Conservation (phyloP, 768 basidiomycete species). For the Sarcomyxa edulis region DNA sequence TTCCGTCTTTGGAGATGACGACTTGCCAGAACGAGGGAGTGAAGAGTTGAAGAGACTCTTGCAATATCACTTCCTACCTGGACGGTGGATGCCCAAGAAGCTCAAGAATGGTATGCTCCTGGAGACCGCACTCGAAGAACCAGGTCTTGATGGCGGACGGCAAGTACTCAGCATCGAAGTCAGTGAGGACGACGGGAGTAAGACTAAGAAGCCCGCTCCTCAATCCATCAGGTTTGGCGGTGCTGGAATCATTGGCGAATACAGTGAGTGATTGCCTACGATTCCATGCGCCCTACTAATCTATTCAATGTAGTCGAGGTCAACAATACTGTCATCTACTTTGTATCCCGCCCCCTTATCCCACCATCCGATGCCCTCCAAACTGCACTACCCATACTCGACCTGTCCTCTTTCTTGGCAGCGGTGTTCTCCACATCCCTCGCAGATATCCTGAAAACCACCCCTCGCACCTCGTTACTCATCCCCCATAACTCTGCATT, state of each 20-base stretch:
- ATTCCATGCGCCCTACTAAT: constrained; percentile 5
- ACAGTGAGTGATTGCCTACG: constrained; percentile 42
- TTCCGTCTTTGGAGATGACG: constrained; percentile 42
- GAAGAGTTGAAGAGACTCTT: constrained; percentile 68
- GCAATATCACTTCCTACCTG: constrained; percentile 90
- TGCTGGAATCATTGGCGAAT: constrained; percentile 72
- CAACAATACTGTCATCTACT: constrained; percentile 82
- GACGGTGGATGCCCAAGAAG: constrained; percentile 65
- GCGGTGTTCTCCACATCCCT: constrained; percentile 84
- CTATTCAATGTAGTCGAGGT: constrained; percentile 49
- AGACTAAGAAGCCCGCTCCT: constrained; percentile 33
- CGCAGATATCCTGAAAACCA: constrained; percentile 58
- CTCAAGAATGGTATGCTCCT: constrained; percentile 71
- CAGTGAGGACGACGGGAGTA: constrained; percentile 41
- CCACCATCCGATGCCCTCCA: constrained; percentile 81
- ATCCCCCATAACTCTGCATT: constrained; percentile 92
- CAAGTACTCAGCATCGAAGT: constrained; percentile 73
- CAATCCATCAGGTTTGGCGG: constrained; percentile 78
- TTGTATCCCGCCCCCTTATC: constrained; percentile 75
- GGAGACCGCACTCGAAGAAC: constrained; percentile 71
- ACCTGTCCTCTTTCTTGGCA: constrained; percentile 87
- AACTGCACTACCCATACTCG: constrained; percentile 76
- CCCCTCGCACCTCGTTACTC: constrained; percentile 73
- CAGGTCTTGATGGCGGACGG: constrained; percentile 59
- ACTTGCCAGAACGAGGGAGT: constrained; percentile 60